Evolutionary conservation across 1,284 basidiomycete species (phyloP).

Genomic region (Malassezia globosa): DNA sequence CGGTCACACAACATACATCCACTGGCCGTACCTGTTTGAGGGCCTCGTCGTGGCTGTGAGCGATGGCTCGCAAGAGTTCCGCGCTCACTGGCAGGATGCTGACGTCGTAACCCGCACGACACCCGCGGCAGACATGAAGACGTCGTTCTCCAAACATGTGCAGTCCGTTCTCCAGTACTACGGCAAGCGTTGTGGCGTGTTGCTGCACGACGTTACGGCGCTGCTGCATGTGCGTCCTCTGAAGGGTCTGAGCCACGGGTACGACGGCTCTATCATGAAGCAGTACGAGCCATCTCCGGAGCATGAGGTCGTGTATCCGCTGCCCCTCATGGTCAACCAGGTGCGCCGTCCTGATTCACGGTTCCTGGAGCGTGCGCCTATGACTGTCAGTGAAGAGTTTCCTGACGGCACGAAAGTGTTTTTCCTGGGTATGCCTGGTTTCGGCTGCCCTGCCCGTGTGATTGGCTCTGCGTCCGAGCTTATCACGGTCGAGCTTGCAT

Average conservation of each 20-base stretch:
- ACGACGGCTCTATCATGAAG: slow-evolving; percentile 81
- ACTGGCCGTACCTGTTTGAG: slow-evolving; percentile 92
- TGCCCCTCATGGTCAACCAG: slow-evolving; percentile 47
- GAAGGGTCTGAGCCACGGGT: slow-evolving; percentile 70
- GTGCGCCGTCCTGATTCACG: slow-evolving; percentile 37
- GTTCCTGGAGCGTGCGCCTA: slow-evolving; percentile 56
- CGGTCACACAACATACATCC: slow-evolving; percentile 55
- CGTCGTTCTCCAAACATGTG: slow-evolving; percentile 54
- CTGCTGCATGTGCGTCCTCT: slow-evolving; percentile 44
- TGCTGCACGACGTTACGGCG: slow-evolving; percentile 61
- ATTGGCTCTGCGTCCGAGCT: slow-evolving; percentile 54
- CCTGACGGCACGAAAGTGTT: slow-evolving; percentile 81
- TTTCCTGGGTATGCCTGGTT: slow-evolving; percentile 84
- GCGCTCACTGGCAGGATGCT: slow-evolving; percentile 57
- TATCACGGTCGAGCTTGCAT: slow-evolving; percentile 34
- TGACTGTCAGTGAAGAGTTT: slow-evolving; percentile 75
- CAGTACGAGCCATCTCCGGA: slow-evolving; percentile 68
- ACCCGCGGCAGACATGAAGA: neutral
- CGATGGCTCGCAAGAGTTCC: slow-evolving; percentile 59
- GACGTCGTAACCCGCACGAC: neutral
- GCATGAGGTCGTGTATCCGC: slow-evolving; percentile 71
- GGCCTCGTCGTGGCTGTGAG: slow-evolving; percentile 76
- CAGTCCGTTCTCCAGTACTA: slow-evolving; percentile 54
- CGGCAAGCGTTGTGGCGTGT: slow-evolving; percentile 76
- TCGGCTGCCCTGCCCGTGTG: slow-evolving; percentile 88